phyloP scores from a whole-genome alignment of 805 yeast genomes.

The Starmerella tilneyi region DNA sequence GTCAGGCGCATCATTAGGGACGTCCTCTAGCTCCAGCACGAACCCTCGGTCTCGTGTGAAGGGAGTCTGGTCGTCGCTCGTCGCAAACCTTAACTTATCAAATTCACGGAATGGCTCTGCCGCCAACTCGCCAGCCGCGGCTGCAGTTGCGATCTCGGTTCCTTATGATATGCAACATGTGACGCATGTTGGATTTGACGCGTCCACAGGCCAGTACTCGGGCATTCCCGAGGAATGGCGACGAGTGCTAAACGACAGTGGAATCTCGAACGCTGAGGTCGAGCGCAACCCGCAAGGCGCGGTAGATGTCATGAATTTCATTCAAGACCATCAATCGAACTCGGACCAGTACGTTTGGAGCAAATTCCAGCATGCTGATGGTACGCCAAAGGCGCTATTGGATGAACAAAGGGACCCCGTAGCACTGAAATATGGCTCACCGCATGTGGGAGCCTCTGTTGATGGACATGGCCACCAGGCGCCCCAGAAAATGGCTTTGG shows the following conservation, averaged over 20 bases:
- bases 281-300: constrained; percentile 90
- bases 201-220: constrained; percentile 72
- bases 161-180: constrained; percentile 87
- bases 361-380: constrained; percentile 22
- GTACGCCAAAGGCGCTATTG: too few species aligned
- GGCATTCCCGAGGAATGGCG: constrained; percentile 96
- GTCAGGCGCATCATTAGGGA: too few species aligned
- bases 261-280: constrained; percentile 78
- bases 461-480: too few species aligned
- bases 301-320: constrained; percentile 79
- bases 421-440: too few species aligned
- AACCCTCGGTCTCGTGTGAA: constrained; percentile 7
- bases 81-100: constrained; percentile 13
- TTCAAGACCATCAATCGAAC: constrained; percentile 29
- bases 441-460: too few species aligned
- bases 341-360: constrained; percentile 24
- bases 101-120: not conserved
- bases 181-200: constrained; percentile 89
- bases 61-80: constrained; percentile 20
- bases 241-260: constrained; percentile 67
- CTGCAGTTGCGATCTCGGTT: constrained; percentile 47
- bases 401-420: too few species aligned
- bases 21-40: not conserved
- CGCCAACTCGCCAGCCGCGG: constrained; percentile 8
- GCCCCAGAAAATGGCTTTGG: constrained; percentile 6